phyloP scores from a whole-genome alignment of 768 basidiomycete genomes.

The Pulveroboletus sp. region DNA sequence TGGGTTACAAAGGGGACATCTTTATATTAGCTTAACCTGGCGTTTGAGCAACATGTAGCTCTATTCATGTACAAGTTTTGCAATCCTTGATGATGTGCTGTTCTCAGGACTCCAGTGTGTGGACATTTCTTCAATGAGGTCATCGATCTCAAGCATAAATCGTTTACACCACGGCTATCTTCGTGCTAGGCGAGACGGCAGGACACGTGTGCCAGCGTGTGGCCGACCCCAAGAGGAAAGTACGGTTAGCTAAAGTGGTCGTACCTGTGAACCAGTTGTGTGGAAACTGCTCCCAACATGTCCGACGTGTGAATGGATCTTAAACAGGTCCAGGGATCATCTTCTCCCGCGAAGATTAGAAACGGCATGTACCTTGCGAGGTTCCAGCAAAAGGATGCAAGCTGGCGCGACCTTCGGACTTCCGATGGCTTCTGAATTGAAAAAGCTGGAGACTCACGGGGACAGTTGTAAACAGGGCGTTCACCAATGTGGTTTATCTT shows the following conservation, averaged over 20 bases:
- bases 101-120: background rate
- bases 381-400: background rate
- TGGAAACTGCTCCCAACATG: conserved; percentile 3
- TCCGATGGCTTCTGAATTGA: conserved; percentile 3
- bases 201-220: conserved; percentile 9
- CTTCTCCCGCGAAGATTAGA: conserved; percentile 29
- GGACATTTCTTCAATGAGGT: conserved; percentile 1
- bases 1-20: conserved; percentile 12
- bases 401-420: conserved; percentile 2
- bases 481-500: conserved; percentile 5
- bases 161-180: background rate
- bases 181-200: conserved; percentile 7
- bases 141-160: conserved; percentile 7
- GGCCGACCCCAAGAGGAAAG: background rate
- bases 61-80: conserved; percentile 13
- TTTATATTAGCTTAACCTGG: conserved; percentile 7
- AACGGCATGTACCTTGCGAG: conserved; percentile 2
- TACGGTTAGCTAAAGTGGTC: conserved; percentile 7
- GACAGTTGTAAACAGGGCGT: conserved; percentile 1
- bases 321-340: background rate
- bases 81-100: conserved; percentile 3
- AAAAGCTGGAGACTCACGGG: conserved; percentile 3
- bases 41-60: conserved; percentile 21
- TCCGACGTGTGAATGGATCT: conserved; percentile 21
- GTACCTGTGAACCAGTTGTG: conserved; percentile 5